These are phyloP conservation scores for Huntiella omanensis DNA, from an alignment of 2,329 filamentous ascomycete species.

Conservation along the genomic window DNA sequence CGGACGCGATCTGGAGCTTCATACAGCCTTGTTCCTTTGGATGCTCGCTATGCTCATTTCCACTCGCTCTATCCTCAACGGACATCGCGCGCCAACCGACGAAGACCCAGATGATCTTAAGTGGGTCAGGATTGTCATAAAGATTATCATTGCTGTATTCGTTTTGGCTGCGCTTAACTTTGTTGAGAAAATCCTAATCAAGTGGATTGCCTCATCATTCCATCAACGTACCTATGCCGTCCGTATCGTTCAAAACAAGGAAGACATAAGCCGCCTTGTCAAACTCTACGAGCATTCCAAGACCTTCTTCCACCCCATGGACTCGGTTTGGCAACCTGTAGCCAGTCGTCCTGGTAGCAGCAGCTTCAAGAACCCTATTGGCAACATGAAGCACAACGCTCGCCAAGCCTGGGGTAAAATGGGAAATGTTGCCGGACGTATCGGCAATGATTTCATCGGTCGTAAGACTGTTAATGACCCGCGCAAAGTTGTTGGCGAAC, in stretches of 20 bases:
- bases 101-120: slow-evolving; percentile 31
- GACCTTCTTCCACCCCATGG: slow-evolving; percentile 41
- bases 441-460: slow-evolving; percentile 85
- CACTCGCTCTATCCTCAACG: slow-evolving; percentile 63
- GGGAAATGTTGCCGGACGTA: slow-evolving; percentile 64
- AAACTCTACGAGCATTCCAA: slow-evolving; percentile 53
- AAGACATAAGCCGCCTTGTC: slow-evolving; percentile 50
- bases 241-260: slow-evolving; percentile 81
- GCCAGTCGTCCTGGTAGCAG: slow-evolving; percentile 23
- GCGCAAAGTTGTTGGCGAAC: slow-evolving; percentile 62
- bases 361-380: slow-evolving; percentile 56
- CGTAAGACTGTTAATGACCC: slow-evolving; percentile 53
- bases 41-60: slow-evolving; percentile 72
- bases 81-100: slow-evolving; percentile 14
- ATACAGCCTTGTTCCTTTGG: slow-evolving; percentile 80
- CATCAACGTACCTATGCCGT: slow-evolving; percentile 80
- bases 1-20: slow-evolving; percentile 67
- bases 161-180: slow-evolving; percentile 65
- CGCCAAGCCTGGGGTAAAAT: slow-evolving; percentile 60
- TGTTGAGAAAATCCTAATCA: slow-evolving; percentile 80
- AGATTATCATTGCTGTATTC: slow-evolving; percentile 72
- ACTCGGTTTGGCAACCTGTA: slow-evolving; percentile 28
- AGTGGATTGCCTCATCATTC: slow-evolving; percentile 86
- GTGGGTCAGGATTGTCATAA: slow-evolving; percentile 69
- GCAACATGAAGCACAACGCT: slow-evolving; percentile 54